These are phyloP conservation scores for Pyrrhoderma noxium DNA, from an alignment of 1,284 basidiomycete genomes.

Conservation along the genomic window DNA sequence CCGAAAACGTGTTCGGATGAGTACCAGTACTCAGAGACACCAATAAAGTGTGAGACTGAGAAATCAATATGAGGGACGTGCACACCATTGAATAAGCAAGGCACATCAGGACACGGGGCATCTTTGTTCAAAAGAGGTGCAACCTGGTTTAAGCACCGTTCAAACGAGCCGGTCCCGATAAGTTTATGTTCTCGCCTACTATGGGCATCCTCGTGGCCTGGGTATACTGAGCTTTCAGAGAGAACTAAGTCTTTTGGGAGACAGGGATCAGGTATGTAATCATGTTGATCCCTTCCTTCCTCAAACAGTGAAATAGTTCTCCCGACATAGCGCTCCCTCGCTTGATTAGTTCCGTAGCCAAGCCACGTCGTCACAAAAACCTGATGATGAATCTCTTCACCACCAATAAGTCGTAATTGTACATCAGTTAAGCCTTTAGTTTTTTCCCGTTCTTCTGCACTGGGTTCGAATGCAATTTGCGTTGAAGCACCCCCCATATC, in stretches of 20 bases:
- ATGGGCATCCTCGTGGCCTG: constrained; percentile 35
- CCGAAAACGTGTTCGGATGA: constrained; percentile 95
- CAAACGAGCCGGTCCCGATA: constrained; percentile 88
- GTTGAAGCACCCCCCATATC: constrained; percentile 99
- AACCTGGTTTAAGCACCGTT: constrained; percentile 70
- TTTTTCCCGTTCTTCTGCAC: constrained; percentile 44
- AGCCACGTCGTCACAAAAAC: constrained; percentile 99
- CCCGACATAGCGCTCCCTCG: constrained; percentile 85
- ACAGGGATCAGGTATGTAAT: constrained; percentile 77
- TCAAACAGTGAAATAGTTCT: constrained; percentile 35
- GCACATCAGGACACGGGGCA: constrained; percentile 73
- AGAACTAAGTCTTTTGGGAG: constrained; percentile 72
- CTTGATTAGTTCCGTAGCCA: constrained; percentile 96
- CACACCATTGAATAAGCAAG: constrained; percentile 97
- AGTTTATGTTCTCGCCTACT: constrained; percentile 51
- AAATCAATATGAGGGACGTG: constrained; percentile 92
- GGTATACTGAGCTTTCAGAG: constrained; percentile 42
- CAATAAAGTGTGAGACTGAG: constrained; percentile 88
- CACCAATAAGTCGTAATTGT: constrained; percentile 73
- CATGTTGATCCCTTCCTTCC: constrained; percentile 35
- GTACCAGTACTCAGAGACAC: constrained; percentile 99
- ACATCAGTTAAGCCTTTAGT: constrained; percentile 73
- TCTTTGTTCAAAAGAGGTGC: constrained; percentile 82
- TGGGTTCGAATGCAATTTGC: constrained; percentile 93
- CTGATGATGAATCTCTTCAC: constrained; percentile 81